Base-by-base conservation (phyloP, 257 asterid genomes). In the Eucommia ulmoides region DNA sequence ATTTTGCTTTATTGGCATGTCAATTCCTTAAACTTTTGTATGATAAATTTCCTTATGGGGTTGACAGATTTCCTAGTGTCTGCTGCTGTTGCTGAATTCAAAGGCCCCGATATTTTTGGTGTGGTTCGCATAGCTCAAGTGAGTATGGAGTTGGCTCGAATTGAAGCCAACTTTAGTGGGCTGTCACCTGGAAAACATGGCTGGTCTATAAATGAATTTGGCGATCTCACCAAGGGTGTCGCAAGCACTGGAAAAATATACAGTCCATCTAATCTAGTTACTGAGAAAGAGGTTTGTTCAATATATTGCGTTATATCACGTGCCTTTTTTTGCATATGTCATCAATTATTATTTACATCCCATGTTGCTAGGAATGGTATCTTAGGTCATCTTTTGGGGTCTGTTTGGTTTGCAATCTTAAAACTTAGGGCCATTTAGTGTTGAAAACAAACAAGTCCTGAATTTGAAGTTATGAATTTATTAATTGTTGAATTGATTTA, bases 161-260 rank as follows among this genome's bases (percentile, higher is more conserved):
- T 91, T 23, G 98, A 91, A 75, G 94, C 96, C 20, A 91, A 69
- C 63, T 86, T 91, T 65, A 81, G 92, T 38, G 96, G 98, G n/a
- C 60, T 86, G 65, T 51, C 84, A 23, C 92, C 84, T 45, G 96
- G 96, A 49, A 83, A 72, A 65, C 92, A 78, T 21, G 88, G 79
- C 42, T 89, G 96, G 98, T 80, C 93, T 23, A 71, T 89, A 45
- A 82, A 89, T 50, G 75, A 85, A 71, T 89, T 78, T 65, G 98
- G 98, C 50, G 94, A 85, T 79, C 60, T 89, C 64, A 89, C 94
- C 4, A 66, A 52, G 33, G 96, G 96, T 18, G 94, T 86, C 55
- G 93, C 93, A 33, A 85, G 84, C 74, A 89, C 98, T 6, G 96
- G 96, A 20, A 78, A 80, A 53, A 66, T 89, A 65, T 85, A 72